phyloP scores from a whole-genome alignment of 2,329 filamentous ascomycete species.

The Tolypocladium amazonense region DNA sequence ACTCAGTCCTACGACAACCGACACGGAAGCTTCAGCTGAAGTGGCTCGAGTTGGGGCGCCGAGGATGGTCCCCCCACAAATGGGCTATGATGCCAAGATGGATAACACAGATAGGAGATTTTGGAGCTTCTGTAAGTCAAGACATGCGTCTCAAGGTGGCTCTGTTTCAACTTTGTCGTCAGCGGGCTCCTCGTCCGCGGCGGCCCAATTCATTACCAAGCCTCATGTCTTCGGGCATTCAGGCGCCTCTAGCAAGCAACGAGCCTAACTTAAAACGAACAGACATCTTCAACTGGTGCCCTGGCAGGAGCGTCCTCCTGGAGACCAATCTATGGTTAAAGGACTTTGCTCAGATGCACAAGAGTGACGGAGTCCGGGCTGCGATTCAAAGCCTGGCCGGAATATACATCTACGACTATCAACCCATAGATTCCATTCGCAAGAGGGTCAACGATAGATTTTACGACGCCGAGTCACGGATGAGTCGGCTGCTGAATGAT shows the following conservation, averaged over 20 bases:
- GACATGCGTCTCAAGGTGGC: neutral
- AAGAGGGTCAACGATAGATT: conserved; percentile 23
- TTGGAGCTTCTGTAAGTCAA: conserved; percentile 24
- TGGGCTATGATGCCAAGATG: conserved; percentile 20
- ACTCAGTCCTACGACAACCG: neutral
- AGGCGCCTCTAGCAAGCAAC: neutral
- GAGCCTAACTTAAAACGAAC: conserved; percentile 1
- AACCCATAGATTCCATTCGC: conserved; percentile 19
- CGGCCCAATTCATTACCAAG: neutral
- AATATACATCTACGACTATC: conserved; percentile 30
- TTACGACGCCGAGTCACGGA: conserved; percentile 16
- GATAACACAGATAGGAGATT: conserved; percentile 20
- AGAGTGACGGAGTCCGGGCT: conserved; percentile 19
- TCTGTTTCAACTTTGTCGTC: neutral
- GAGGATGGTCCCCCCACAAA: conserved; percentile 6
- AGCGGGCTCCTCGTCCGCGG: neutral
- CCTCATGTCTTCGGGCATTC: neutral
- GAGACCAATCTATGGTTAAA: conserved; percentile 28
- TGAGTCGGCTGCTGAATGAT: conserved; percentile 16
- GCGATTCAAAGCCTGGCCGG: conserved; percentile 30
- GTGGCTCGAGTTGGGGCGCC: conserved; percentile 9
- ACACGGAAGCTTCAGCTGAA: neutral
- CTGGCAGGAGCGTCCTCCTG: conserved; percentile 25
- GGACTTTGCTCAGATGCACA: conserved; percentile 28
- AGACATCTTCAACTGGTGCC: conserved; percentile 30